phyloP scores from a whole-genome alignment of 2,329 filamentous ascomycete species.

The Cordyceps javanica region DNA sequence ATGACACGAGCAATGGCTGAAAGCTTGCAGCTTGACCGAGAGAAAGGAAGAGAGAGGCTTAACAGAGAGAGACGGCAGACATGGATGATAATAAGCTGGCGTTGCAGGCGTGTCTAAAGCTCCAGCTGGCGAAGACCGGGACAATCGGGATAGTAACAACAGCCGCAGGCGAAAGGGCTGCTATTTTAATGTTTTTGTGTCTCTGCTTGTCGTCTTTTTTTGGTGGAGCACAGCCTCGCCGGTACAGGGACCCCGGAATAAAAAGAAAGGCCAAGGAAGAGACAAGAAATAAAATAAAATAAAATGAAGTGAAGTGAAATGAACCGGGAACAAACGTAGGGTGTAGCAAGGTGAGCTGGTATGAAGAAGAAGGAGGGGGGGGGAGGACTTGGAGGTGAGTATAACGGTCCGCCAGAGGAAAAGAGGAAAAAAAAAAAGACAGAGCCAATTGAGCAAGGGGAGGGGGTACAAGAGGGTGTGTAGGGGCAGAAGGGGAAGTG shows the following conservation, averaged over 20 bases:
- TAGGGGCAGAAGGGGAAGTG: neutral
- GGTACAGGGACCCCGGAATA: neutral
- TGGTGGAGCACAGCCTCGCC: neutral
- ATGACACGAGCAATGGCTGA: neutral
- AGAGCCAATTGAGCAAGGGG: slow-evolving; percentile 5
- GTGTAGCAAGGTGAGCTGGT: slow-evolving; percentile 9
- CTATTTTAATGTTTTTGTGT: neutral
- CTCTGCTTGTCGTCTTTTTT: neutral
- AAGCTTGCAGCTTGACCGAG: neutral
- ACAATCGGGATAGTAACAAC: neutral
- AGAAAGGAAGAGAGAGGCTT: too few relatives aligned
- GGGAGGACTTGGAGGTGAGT: slow-evolving; percentile 7
- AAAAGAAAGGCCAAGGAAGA: neutral
- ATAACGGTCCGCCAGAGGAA: slow-evolving; percentile 5
- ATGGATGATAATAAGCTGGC: neutral
- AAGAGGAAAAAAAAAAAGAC: neutral
- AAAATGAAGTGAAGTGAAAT: neutral
- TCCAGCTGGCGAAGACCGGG: neutral
- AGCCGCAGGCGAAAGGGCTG: neutral
- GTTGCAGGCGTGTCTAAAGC: neutral
- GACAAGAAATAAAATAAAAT: neutral
- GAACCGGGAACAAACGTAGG: neutral
- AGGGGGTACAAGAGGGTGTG: slow-evolving; percentile 3
- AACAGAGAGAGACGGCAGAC: neutral
- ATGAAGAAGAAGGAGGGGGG: neutral